Percentiles rank a stretch among this genome's conserved stretches.
Conservation (phyloP, 352 stramenopile genomes). For the Pythium brassicae region DNA sequence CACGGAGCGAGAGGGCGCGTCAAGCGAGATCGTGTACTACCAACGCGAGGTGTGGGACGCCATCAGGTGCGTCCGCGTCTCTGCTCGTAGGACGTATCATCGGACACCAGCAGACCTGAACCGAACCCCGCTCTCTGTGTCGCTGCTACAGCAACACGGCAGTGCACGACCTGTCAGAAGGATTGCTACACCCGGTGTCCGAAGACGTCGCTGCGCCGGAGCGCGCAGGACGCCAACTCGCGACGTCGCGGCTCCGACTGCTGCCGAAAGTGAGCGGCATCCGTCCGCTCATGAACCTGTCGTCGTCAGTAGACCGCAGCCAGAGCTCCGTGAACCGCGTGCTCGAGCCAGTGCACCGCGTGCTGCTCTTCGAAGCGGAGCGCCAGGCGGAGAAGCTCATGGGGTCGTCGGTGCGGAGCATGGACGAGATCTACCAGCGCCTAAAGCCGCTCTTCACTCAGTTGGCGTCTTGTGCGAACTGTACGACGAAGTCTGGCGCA, state of each 20-base stretch:
- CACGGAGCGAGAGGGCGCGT: constrained; percentile 61
- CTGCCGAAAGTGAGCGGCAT: constrained; percentile 64
- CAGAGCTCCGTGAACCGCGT: constrained; percentile 52
- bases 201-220: constrained; percentile 5
- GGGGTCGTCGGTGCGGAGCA: constrained; percentile 52
- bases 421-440: constrained; percentile 61
- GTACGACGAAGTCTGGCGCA: constrained; percentile 14
- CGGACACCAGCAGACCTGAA: neutral
- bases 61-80: constrained; percentile 27
- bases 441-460: constrained; percentile 40
- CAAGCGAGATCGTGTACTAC: constrained; percentile 67
- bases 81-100: neutral
- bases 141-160: constrained; percentile 27
- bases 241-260: constrained; percentile 49
- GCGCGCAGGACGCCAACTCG: constrained; percentile 20
- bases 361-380: constrained; percentile 59
- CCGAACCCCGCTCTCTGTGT: neutral
- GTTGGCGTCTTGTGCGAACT: constrained; percentile 28
- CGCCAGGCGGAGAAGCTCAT: constrained; percentile 45
- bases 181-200: constrained; percentile 26
- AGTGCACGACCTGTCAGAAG: constrained; percentile 40
- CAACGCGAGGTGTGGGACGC: constrained; percentile 60
- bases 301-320: constrained; percentile 20
- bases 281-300: constrained; percentile 79
- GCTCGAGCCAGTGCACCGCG: constrained; percentile 52